Percentiles rank a stretch among this genome's conserved stretches.
These are phyloP conservation scores for Moricandia moricandioides DNA, from an alignment of 345 rosid genomes.

Conservation along the genomic window DNA sequence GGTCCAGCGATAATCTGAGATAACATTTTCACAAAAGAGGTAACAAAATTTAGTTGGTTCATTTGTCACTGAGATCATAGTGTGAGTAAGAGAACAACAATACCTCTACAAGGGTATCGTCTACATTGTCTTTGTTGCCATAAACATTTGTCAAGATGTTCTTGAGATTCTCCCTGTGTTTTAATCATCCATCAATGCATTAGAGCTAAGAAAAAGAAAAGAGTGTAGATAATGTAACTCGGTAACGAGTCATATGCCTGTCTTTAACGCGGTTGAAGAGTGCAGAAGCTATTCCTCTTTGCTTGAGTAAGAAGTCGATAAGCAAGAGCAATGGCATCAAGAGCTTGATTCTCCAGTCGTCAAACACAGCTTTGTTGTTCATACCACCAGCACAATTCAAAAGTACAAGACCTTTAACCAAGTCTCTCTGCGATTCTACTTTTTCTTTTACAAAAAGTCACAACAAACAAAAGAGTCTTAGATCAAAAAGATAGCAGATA, in stretches of 20 bases:
- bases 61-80: neutral
- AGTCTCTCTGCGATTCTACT: conserved; percentile 45
- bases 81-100: neutral
- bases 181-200: neutral
- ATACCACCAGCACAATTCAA: conserved; percentile 94
- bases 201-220: neutral
- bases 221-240: neutral
- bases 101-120: conserved; percentile 83
- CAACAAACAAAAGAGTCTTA: neutral
- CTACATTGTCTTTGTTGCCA: conserved; percentile 74
- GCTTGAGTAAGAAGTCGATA: conserved; percentile 71
- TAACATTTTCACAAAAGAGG: conserved; percentile 1
- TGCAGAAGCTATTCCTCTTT: conserved; percentile 58
- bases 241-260: conserved; percentile 43
- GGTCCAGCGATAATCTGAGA: conserved; percentile 77
- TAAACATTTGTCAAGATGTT: conserved; percentile 63
- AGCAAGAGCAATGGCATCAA: conserved; percentile 71
- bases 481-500: neutral
- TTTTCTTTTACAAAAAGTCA: neutral
- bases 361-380: conserved; percentile 92
- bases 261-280: conserved; percentile 72
- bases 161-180: conserved; percentile 65
- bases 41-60: neutral
- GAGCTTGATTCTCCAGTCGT: conserved; percentile 94
- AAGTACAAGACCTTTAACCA: conserved; percentile 74